Evolutionary conservation across 1,284 basidiomycete genomes (phyloP), one percentile per base, ranked within the genome.

Genomic region (Puccinia hordei): DNA sequence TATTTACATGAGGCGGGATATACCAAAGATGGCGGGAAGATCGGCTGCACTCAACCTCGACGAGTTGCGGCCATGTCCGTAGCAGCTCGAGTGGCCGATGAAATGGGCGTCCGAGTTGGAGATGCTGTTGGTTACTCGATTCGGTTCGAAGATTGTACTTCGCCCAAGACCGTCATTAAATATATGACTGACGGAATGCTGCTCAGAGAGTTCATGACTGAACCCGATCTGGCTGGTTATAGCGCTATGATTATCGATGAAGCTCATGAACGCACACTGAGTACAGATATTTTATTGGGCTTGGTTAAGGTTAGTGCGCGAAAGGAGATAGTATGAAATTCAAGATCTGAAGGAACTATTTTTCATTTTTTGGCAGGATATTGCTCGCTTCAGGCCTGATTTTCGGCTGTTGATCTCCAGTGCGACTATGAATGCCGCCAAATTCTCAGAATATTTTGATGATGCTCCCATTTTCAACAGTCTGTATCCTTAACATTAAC

Each of bases 41-140:
- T 99, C 49, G 97, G 95, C 0, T 99, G 97, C 85, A 99, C 97
- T 0, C 97, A 99, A 86, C 97, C 97, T 49, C 92, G 97, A 84
- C 93, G 97, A 82, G 97, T 99, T 17, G 97, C 97, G 3, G 97
- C 97, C 44, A 99, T 99, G 97, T 96, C 93, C 65, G 97, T 99
- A 71, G 97, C 97, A 0, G 94, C 95, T 5, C 95, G 97, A 87
- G 97, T 99, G 3, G 96, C 96, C 0, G 97, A 99, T 82, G 97
- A 99, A 87, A 94, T 99, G 91, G 97, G 95, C 5, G 92, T 91
- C 6, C 92, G 97, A 85, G 90, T 99, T 30, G 97, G 97, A 2
- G 92, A 95, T 83, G 95, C 98, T 87, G 96, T 98, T 81, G 97
- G 97, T 19, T 99, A 99, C 86, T 95, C 94, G 44, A 99, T 99